phyloP scores from a whole-genome alignment of 768 basidiomycete genomes.

The Tephrocybe sp. region DNA sequence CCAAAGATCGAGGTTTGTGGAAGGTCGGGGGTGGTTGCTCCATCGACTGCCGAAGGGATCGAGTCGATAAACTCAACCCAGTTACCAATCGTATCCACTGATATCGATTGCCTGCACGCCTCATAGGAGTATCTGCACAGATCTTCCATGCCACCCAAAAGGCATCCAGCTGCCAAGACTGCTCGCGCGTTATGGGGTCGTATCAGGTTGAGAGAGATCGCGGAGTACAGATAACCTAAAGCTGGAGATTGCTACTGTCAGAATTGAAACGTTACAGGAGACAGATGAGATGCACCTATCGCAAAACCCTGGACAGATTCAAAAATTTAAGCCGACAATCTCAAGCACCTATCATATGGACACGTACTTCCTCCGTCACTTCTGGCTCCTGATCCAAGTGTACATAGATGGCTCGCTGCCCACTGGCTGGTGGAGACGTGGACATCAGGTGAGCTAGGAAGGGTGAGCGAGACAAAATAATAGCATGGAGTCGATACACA shows the following conservation, averaged over 20 bases:
- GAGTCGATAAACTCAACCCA: constrained; percentile 80
- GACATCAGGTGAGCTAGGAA: constrained; percentile 88
- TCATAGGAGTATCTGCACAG: constrained; percentile 79
- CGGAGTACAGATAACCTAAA: constrained; percentile 80
- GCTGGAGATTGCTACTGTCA: constrained; percentile 41
- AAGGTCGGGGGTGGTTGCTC: constrained; percentile 48
- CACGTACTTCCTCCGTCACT: constrained; percentile 79
- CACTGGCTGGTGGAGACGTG: constrained; percentile 66
- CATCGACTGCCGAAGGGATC: constrained; percentile 51
- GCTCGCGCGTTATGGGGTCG: constrained; percentile 80
- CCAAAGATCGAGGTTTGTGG: constrained; percentile 66
- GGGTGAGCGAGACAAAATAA: constrained; percentile 86
- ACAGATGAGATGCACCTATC: constrained; percentile 50
- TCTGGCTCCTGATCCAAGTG: constrained; percentile 78
- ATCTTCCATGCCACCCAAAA: constrained; percentile 87
- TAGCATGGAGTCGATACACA: constrained; percentile 76
- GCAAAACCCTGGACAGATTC: constrained; percentile 59
- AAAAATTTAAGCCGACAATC: constrained; percentile 13
- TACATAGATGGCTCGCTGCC: constrained; percentile 71
- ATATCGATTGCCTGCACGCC: constrained; percentile 74
- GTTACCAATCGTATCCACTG: constrained; percentile 66
- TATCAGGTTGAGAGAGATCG: constrained; percentile 65
- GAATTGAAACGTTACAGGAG: constrained; percentile 11
- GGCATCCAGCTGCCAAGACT: constrained; percentile 81
- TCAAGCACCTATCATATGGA: constrained; percentile 7